Base-by-base conservation (phyloP, 2,329 filamentous ascomycete species). In the Calonectria naviculata region DNA sequence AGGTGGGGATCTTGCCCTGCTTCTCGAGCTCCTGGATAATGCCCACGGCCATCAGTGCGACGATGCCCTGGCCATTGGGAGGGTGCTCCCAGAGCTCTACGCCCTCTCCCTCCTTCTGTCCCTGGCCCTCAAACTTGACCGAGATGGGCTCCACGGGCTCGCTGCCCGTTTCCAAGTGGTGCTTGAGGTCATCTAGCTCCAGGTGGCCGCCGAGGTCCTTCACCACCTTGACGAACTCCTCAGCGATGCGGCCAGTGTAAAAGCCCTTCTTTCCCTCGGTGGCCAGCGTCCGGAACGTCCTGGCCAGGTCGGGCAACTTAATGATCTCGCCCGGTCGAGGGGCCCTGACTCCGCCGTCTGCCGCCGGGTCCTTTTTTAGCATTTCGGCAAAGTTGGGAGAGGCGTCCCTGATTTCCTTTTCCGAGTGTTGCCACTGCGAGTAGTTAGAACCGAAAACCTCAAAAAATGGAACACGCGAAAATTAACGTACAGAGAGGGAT, bases 11-110 rank as follows among this genome's bases (percentile, higher is more conserved):
- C 77, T 91, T 91, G 44, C 93, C 93, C 19, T 88, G 86, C 70
- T 91, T 90, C 83, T 98, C 94, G 1, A 98, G 88, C 80, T 95
- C 92, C 81, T 98, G 92, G 60, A 99, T 87, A 75, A 98, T 97
- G 1, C 97, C 97, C 0, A 99, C 87, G 0, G 97, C 94, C 93
- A 98, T 98, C 36, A 98, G 86, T 0, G 97, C 97, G 2, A 98
- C 94, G 74, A 98, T 95, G 2, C 97, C 97, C 83, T 98, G 97
- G 0, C 97, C 95, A 78, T 98, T 98, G 10, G 97, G 97, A 41
- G 96, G 95, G 80, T 98, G 96, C 80, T 99, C 97, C 96, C 96
- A 98, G 0, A 99, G 86, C 79, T 97, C 92, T 47, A 98, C 89
- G 12, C 91, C 91, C 15, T 86, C 82, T 10, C 82, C 74, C 7